Conservation (phyloP, 2,329 filamentous ascomycete genomes). For the Dendryphion nanum region DNA sequence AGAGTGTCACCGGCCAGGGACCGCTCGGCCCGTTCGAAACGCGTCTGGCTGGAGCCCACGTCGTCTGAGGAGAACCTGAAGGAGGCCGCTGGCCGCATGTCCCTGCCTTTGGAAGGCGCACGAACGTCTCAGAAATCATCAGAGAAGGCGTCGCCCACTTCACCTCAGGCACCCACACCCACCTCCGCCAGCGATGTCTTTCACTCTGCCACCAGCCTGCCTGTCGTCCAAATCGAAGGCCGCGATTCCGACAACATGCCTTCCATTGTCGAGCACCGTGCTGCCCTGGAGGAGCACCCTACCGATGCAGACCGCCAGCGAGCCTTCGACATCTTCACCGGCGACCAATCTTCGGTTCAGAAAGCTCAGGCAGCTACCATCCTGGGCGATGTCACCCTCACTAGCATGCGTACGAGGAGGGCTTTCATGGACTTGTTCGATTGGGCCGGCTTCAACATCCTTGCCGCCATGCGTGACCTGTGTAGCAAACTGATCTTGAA, state of each 20-base stretch:
- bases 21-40: slow-evolving; percentile 25
- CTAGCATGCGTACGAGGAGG: slow-evolving; percentile 55
- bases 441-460: slow-evolving; percentile 76
- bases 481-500: slow-evolving; percentile 80
- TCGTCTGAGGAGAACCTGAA: slow-evolving; percentile 33
- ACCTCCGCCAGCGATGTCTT: slow-evolving; percentile 43
- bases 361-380: slow-evolving; percentile 81
- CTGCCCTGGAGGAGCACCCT: slow-evolving; percentile 40
- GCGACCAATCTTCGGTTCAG: slow-evolving; percentile 75
- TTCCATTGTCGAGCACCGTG: slow-evolving; percentile 33
- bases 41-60: slow-evolving; percentile 42
- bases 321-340: slow-evolving; percentile 80
- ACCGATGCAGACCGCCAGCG: slow-evolving; percentile 71
- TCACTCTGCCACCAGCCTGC: slow-evolving; percentile 49
- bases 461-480: slow-evolving; percentile 73
- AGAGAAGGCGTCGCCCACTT: slow-evolving; percentile 33
- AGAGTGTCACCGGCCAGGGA: slow-evolving; percentile 22
- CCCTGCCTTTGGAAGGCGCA: slow-evolving; percentile 41
- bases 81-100: slow-evolving; percentile 21
- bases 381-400: slow-evolving; percentile 69
- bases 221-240: slow-evolving; percentile 52
- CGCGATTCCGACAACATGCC: slow-evolving; percentile 41
- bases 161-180: slow-evolving; percentile 36
- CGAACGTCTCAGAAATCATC: slow-evolving; percentile 35
- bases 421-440: slow-evolving; percentile 95